phyloP scores from a whole-genome alignment of 1,284 basidiomycete species.

The Veloporphyrellus conicus region DNA sequence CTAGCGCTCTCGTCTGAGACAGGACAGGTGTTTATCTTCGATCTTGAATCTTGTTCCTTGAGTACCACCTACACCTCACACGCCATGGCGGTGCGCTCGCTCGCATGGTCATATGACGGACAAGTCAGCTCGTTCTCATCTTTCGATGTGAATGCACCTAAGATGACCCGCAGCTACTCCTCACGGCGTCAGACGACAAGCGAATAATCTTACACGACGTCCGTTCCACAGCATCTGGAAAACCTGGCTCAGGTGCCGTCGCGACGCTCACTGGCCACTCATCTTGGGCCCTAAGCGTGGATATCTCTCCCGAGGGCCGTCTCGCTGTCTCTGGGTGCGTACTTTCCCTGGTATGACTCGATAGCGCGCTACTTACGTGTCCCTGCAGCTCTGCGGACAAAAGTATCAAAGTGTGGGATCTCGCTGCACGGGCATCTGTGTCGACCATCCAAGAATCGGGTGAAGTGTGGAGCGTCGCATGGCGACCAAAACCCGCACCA shows the following conservation, averaged over 20 bases:
- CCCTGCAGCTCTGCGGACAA: conserved; percentile 71
- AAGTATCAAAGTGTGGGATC: conserved; percentile 84
- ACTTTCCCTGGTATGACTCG: not conserved
- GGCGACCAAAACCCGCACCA: conserved; percentile 64
- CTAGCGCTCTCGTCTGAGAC: conserved; percentile 76
- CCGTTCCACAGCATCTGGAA: conserved; percentile 52
- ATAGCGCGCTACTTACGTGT: not conserved
- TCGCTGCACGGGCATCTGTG: conserved; percentile 71
- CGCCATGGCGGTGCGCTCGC: conserved; percentile 77
- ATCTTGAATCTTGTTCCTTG: conserved; percentile 62
- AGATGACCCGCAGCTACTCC: conserved; percentile 56
- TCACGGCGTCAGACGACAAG: conserved; percentile 85
- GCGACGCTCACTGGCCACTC: conserved; percentile 79
- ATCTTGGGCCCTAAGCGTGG: conserved; percentile 79
- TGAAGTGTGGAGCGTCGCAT: conserved; percentile 83
- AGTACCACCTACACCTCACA: conserved; percentile 74
- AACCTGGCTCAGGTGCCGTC: conserved; percentile 68
- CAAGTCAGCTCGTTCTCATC: conserved; percentile 38
- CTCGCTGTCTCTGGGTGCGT: conserved; percentile 75
- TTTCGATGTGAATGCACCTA: conserved; percentile 3
- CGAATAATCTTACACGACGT: conserved; percentile 84
- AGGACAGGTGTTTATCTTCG: conserved; percentile 79
- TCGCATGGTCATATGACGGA: conserved; percentile 80
- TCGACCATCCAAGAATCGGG: conserved; percentile 73
- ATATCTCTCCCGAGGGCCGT: conserved; percentile 74